Conservation (phyloP, 208 protist species). For the Tritrichomonas musculus region DNA sequence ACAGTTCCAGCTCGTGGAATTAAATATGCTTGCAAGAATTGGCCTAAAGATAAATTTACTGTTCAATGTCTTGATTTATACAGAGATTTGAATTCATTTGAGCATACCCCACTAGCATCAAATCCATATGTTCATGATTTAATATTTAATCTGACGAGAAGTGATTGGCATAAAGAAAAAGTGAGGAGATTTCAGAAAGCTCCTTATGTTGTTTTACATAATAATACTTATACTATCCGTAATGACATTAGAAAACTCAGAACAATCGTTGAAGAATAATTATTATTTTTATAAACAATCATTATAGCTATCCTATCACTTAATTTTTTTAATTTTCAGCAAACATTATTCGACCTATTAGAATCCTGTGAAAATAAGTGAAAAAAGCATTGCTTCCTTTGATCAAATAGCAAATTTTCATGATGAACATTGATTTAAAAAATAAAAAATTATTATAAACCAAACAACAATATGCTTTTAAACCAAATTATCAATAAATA, state of each 20-base stretch:
- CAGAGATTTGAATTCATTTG: neutral
- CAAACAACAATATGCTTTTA: neutral
- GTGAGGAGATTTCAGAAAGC: neutral
- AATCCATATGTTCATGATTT: constrained; percentile 21
- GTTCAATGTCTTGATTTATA: neutral
- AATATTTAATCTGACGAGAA: neutral
- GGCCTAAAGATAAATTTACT: neutral
- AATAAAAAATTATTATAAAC: too few relatives aligned
- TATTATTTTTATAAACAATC: too few relatives aligned
- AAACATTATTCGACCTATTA: too few relatives aligned
- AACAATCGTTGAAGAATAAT: too few relatives aligned
- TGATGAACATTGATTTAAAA: too few relatives aligned
- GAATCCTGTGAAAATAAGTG: too few relatives aligned
- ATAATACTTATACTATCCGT: neutral
- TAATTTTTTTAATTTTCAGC: too few relatives aligned
- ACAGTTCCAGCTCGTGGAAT: neutral
- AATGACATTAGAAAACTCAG: constrained; percentile 13
- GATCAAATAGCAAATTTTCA: too few relatives aligned
- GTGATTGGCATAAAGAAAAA: neutral
- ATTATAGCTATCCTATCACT: too few relatives aligned
- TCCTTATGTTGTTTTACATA: neutral
- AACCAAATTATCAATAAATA: neutral
- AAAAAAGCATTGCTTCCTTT: too few relatives aligned
- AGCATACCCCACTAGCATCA: neutral
- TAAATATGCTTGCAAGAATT: constrained; percentile 14